phyloP scores from a whole-genome alignment of 2,329 filamentous ascomycete species.

The Cercospora citrullina region DNA sequence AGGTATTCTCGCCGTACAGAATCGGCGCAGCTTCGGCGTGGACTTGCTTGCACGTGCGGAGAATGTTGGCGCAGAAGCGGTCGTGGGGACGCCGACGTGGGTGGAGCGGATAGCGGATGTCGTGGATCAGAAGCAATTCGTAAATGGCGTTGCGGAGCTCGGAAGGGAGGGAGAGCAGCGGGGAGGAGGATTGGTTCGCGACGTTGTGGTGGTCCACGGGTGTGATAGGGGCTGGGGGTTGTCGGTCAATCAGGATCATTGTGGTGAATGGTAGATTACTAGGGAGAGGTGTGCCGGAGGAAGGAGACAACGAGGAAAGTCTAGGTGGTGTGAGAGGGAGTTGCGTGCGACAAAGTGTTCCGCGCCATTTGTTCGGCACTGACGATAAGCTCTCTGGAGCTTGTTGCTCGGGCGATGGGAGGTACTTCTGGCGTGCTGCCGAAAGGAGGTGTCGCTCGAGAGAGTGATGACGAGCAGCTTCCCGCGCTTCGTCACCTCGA shows the following conservation, averaged over 20 bases:
- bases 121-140: slow-evolving; percentile 38
- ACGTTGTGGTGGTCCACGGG: slow-evolving; percentile 3
- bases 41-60: slow-evolving; percentile 45
- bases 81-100: slow-evolving; percentile 25
- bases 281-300: slow-evolving; percentile 9
- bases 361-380: slow-evolving; percentile 3
- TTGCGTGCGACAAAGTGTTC: not conserved
- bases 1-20: slow-evolving; percentile 53
- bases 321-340: not conserved
- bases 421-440: slow-evolving; percentile 4
- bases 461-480: not conserved
- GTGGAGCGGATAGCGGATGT: slow-evolving; percentile 19
- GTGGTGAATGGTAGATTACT: slow-evolving; percentile 12
- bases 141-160: slow-evolving; percentile 63
- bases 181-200: slow-evolving; percentile 23
- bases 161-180: slow-evolving; percentile 52
- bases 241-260: not conserved
- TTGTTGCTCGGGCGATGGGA: not conserved
- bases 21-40: slow-evolving; percentile 46
- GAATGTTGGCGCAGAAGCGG: slow-evolving; percentile 46
- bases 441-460: not conserved
- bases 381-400: slow-evolving; percentile 18
- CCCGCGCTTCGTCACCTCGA: not conserved
- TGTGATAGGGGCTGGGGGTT: not conserved
- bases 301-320: not conserved